A percentile compares a stretch with the other conserved stretches of the same genome.
Evolutionary conservation across 441 rosid species (phyloP).

Genomic region (Pelargonium cotyledonis): DNA sequence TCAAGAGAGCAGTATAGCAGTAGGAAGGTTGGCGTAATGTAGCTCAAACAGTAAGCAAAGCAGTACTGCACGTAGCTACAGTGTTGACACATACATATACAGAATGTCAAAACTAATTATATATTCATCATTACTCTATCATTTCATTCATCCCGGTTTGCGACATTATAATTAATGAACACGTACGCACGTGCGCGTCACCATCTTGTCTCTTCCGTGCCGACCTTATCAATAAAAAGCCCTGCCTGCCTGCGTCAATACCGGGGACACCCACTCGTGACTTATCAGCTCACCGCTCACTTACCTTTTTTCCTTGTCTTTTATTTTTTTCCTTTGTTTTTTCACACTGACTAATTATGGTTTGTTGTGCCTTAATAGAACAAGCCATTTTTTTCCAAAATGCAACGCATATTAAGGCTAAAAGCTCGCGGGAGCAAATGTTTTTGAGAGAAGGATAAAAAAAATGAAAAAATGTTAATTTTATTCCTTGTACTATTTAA

Average conservation of each 20-base stretch:
- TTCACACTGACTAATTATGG: too few relatives aligned
- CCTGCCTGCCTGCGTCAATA: conserved; percentile 9
- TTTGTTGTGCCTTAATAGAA: too few relatives aligned
- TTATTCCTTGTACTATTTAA: too few relatives aligned
- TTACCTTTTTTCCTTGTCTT: too few relatives aligned
- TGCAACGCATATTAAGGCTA: conserved; percentile 55
- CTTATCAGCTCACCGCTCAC: background rate
- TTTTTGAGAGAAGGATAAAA: background rate
- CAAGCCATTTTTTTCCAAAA: conserved; percentile 14
- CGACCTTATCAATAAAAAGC: conserved; percentile 3
- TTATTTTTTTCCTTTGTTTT: too few relatives aligned
- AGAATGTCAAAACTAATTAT: conserved; percentile 44
- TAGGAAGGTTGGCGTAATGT: too few relatives aligned
- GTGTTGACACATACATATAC: conserved; percentile 9
- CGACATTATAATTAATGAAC: too few relatives aligned
- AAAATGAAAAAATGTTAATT: conserved; percentile 14
- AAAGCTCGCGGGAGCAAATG: conserved; percentile 62
- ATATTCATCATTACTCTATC: conserved; percentile 53
- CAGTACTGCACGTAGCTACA: conserved; percentile 10
- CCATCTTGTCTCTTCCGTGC: conserved; percentile 14
- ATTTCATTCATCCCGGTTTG: conserved; percentile 24
- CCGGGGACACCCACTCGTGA: conserved; percentile 19
- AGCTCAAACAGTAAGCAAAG: conserved; percentile 9
- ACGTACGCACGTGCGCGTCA: too few relatives aligned
- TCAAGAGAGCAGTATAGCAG: too few relatives aligned